Base-by-base conservation (phyloP, 306 rosid genomes). In the Senna tora region DNA sequence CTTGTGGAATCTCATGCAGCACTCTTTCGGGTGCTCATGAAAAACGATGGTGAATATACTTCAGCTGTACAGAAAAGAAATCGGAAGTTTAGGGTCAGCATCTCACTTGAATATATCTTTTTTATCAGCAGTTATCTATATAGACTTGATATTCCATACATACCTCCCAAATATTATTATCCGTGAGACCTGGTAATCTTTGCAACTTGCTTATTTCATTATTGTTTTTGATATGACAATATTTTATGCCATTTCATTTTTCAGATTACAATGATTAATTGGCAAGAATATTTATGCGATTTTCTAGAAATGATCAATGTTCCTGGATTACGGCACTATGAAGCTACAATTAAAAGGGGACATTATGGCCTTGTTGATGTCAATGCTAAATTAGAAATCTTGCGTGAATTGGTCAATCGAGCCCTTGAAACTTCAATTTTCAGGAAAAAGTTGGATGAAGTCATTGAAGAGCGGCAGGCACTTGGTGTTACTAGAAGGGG, bases 1-100 rank as follows among this genome's bases (percentile, higher is more conserved):
- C 96, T 94, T 52, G 91, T 91, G 84, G 99, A 94, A 88, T 74
- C 87, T 82, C 99, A 91, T 82, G 76, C 96, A 50, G 84, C 89
- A 77, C 89, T 89, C 70, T 80, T 94, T 34, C 96, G 96, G 51
- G 60, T 91, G 86, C 97, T 94, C 43, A 75, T 91, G 49, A 82
- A 82, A 58, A 92, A 87, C 16, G 71, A 80, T 2, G 84, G 79
- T 6, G 83, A 89, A 49, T 91, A 73, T 80, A 61, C 78, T 57
- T 62, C 69, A 57, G 85, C 82, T 76, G 75, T 85, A 57, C 74
- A 81, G 82, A 83, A 86, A 54, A 84, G 85, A 79, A 83, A 82
- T 17, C 69, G 87, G 68, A 84, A 79, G 71, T 65, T 60, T 14
- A 93, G 87, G 97, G 97, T 94, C 73, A 62, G 57, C 72, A 41